Percentiles rank a stretch among this genome's conserved stretches.
Evolutionary conservation across 805 yeast genomes (phyloP).

Genomic region (Lipomyces oligophaga): DNA sequence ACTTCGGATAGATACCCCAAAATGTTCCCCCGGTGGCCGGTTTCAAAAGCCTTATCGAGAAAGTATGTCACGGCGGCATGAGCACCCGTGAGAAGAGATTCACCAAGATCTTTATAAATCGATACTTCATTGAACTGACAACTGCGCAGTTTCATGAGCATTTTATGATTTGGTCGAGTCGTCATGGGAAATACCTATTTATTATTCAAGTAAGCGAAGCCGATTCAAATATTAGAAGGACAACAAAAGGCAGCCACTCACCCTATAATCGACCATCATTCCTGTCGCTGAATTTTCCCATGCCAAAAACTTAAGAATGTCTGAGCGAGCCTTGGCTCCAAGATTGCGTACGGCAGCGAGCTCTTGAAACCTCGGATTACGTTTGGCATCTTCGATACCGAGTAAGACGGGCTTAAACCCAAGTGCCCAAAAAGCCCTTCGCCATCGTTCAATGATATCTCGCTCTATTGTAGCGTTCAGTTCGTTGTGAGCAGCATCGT

Average conservation of each 20-base stretch:
- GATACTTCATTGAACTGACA: constrained; percentile 27
- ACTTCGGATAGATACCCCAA: constrained; percentile 6
- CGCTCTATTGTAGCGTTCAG: constrained; percentile 22
- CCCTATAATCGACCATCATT: constrained; percentile 29
- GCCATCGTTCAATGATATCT: constrained; percentile 30
- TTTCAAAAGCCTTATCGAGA: constrained; percentile 6
- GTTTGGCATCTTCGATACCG: constrained; percentile 19
- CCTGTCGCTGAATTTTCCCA: constrained; percentile 33
- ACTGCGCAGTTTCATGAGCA: constrained; percentile 17
- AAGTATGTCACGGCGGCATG: constrained; percentile 9
- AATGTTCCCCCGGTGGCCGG: constrained; percentile 10
- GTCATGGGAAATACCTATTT: constrained; percentile 30
- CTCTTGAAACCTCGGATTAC: constrained; percentile 21
- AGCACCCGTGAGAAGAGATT: constrained; percentile 21
- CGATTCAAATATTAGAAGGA: background rate
- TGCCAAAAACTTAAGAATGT: constrained; percentile 29
- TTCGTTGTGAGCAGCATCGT: constrained; percentile 9
- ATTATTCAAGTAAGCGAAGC: background rate
- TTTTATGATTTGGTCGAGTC: constrained; percentile 11
- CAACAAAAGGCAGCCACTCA: constrained; percentile 3
- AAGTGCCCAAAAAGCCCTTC: constrained; percentile 32
- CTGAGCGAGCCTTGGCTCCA: constrained; percentile 7
- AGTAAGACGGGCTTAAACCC: constrained; percentile 35
- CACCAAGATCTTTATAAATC: constrained; percentile 28
- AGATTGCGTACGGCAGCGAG: constrained; percentile 9